Evolutionary conservation across 2,329 filamentous ascomycete species (phyloP).

Genomic region (Coniochaeta sp.): DNA sequence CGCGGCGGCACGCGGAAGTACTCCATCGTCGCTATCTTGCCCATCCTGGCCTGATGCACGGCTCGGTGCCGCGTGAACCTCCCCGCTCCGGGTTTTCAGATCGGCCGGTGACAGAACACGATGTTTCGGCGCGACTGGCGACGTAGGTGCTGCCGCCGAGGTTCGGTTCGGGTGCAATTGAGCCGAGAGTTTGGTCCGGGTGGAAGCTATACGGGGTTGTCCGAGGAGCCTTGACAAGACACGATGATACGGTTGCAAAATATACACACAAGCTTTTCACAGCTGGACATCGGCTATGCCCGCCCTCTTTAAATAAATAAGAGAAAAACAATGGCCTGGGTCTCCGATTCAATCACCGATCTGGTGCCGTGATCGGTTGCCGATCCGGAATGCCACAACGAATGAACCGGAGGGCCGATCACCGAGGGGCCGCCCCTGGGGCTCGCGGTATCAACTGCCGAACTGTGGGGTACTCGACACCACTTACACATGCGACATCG

Average conservation of each 20-base stretch:
- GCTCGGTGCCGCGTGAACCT: not conserved
- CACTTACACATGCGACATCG: not conserved
- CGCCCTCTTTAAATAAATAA: not conserved
- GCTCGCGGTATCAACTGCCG: not conserved
- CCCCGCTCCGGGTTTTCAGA: not conserved
- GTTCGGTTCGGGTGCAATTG: not conserved
- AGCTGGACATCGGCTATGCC: not conserved
- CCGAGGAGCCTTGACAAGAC: too few species aligned
- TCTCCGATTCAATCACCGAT: not conserved
- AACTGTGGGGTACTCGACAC: not conserved
- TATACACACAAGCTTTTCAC: not conserved
- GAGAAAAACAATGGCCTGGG: not conserved
- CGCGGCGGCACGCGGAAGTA: constrained; percentile 59
- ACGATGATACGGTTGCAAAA: too few species aligned
- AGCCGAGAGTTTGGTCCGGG: not conserved
- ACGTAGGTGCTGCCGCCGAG: not conserved
- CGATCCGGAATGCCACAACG: not conserved
- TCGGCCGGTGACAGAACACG: not conserved
- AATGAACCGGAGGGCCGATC: not conserved
- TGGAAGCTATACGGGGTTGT: not conserved
- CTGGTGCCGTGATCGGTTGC: not conserved
- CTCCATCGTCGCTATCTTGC: constrained; percentile 53
- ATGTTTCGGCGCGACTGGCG: not conserved
- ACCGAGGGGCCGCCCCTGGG: not conserved
- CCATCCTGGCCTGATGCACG: constrained; percentile 32